Percentiles rank a stretch among this genome's conserved stretches.
These are phyloP conservation scores for Yarrowia deformans DNA, from an alignment of 805 yeast species.

Conservation along the genomic window DNA sequence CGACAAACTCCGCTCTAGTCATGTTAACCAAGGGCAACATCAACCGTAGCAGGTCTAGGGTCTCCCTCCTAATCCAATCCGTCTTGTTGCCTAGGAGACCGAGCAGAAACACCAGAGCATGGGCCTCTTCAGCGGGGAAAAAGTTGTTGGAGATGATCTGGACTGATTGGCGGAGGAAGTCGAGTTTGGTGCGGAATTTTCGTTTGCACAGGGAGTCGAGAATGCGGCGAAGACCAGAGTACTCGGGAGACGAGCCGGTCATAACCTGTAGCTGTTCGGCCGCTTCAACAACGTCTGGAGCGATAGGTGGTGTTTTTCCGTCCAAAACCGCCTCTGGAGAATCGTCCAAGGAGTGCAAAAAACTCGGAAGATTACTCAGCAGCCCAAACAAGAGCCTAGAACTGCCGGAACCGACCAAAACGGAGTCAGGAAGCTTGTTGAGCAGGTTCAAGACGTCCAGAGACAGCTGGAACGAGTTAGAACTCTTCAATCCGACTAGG, in stretches of 20 bases:
- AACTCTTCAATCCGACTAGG: conserved; percentile 82
- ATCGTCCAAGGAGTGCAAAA: conserved; percentile 75
- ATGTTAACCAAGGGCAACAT: conserved; percentile 81
- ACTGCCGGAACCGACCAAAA: conserved; percentile 68
- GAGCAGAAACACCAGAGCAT: conserved; percentile 73
- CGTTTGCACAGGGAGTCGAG: conserved; percentile 77
- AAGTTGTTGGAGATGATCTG: conserved; percentile 70
- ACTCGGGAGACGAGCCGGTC: too few relatives aligned
- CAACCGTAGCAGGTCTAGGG: conserved; percentile 75
- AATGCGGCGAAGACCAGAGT: too few relatives aligned
- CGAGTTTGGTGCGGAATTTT: conserved; percentile 87
- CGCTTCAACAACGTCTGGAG: too few relatives aligned
- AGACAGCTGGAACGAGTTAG: conserved; percentile 79
- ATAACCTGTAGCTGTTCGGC: too few relatives aligned
- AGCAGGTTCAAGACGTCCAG: conserved; percentile 75
- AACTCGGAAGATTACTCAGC: conserved; percentile 82
- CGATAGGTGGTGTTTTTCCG: too few relatives aligned
- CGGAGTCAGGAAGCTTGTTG: conserved; percentile 70
- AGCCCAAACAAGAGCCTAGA: conserved; percentile 74
- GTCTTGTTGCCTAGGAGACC: conserved; percentile 81
- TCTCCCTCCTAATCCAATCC: conserved; percentile 80
- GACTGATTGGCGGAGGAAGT: conserved; percentile 82
- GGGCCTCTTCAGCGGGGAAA: conserved; percentile 78
- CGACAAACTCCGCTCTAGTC: conserved; percentile 76
- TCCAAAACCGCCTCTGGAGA: conserved; percentile 53